Percentiles rank a stretch among this genome's conserved stretches.
Conservation (phyloP, 2,329 filamentous ascomycete genomes). For the Scleromitrula shiraiana region DNA sequence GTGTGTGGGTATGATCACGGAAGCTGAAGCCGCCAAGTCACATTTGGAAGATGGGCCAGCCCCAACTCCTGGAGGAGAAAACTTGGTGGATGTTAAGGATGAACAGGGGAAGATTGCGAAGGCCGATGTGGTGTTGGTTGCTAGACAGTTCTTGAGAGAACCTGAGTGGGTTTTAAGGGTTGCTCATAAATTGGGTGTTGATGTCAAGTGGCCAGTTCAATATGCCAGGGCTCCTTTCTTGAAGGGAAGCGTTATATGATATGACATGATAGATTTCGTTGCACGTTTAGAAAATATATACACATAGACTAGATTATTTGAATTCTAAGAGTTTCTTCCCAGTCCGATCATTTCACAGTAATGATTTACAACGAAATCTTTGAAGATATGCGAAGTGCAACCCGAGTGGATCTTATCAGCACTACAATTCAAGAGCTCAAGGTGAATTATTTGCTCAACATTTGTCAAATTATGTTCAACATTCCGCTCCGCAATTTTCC, state of each 20-base stretch:
- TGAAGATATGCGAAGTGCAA: too few relatives aligned
- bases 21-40: constrained; percentile 39
- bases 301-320: too few relatives aligned
- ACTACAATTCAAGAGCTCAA: too few relatives aligned
- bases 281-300: too few relatives aligned
- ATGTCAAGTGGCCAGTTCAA: constrained; percentile 54
- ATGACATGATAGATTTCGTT: too few relatives aligned
- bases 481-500: too few relatives aligned
- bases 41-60: constrained; percentile 35
- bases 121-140: constrained; percentile 67
- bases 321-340: too few relatives aligned
- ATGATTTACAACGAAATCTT: too few relatives aligned
- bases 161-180: constrained; percentile 68
- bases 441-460: too few relatives aligned
- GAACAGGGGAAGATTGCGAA: constrained; percentile 28
- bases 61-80: constrained; percentile 34
- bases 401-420: too few relatives aligned
- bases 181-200: constrained; percentile 63
- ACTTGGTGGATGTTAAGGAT: constrained; percentile 32
- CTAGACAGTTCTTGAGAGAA: constrained; percentile 70
- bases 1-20: constrained; percentile 66
- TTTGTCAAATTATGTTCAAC: too few relatives aligned
- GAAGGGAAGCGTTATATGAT: constrained; percentile 21
- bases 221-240: constrained; percentile 20
- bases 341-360: too few relatives aligned